Conservation (phyloP, 306 rosid genomes). For the Quercus robur region DNA sequence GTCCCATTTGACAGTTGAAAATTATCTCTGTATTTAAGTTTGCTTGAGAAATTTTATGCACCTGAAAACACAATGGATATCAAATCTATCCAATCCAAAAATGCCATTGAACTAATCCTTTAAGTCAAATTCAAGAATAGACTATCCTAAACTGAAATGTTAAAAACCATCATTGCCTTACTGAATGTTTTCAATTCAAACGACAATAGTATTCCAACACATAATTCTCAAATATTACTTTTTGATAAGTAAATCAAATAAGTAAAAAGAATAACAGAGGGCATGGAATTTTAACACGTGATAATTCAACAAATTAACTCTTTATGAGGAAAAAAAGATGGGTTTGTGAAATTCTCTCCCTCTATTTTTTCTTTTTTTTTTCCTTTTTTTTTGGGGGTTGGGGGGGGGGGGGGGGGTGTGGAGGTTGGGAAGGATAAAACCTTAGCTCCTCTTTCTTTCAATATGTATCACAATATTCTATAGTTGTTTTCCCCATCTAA, state of each 20-base stretch:
- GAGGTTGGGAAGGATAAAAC: neutral
- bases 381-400: neutral
- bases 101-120: neutral
- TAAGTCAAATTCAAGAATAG: neutral
- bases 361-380: neutral
- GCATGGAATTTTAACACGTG: neutral
- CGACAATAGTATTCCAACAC: neutral
- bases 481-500: neutral
- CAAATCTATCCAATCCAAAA: constrained; percentile 8
- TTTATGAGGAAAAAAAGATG: neutral
- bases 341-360: neutral
- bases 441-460: neutral
- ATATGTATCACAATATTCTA: neutral
- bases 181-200: neutral
- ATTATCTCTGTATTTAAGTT: constrained; percentile 69
- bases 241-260: neutral
- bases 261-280: neutral
- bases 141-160: neutral
- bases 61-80: constrained; percentile 52
- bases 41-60: constrained; percentile 73
- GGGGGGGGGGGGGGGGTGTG: too few species aligned
- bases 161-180: neutral
- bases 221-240: neutral
- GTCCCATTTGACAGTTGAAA: constrained; percentile 98
- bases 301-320: neutral